These are phyloP conservation scores for Solanum hybrid DNA, from an alignment of 305 asterid species.

Conservation along the genomic window DNA sequence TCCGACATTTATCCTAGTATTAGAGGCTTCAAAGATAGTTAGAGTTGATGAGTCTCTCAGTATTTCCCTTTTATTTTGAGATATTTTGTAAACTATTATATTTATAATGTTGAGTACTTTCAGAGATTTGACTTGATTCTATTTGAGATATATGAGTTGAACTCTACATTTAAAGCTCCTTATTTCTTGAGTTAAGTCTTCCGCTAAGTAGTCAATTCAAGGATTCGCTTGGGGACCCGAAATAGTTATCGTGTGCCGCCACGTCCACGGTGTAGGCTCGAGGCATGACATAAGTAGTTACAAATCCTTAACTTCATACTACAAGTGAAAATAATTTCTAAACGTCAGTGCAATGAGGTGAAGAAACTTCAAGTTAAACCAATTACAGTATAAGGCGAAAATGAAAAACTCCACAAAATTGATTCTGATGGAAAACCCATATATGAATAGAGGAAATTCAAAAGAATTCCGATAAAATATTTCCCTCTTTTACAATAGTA, in stretches of 20 bases:
- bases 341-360: no score
- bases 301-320: no score
- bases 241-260: background rate
- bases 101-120: background rate
- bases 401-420: no score
- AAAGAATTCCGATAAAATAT: no score
- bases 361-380: no score
- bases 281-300: background rate
- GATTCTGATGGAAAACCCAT: no score
- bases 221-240: background rate
- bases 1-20: background rate
- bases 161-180: background rate
- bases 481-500: no score
- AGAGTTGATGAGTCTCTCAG: background rate
- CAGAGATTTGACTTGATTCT: background rate
- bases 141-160: background rate
- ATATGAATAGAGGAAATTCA: no score
- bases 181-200: background rate
- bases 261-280: background rate
- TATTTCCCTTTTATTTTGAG: background rate
- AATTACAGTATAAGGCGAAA: no score
- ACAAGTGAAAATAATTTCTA: no score
- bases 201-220: background rate
- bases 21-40: background rate
- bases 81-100: no score